Base-by-base conservation (phyloP, 2,329 filamentous ascomycete genomes). In the Microsporum ferrugineum region DNA sequence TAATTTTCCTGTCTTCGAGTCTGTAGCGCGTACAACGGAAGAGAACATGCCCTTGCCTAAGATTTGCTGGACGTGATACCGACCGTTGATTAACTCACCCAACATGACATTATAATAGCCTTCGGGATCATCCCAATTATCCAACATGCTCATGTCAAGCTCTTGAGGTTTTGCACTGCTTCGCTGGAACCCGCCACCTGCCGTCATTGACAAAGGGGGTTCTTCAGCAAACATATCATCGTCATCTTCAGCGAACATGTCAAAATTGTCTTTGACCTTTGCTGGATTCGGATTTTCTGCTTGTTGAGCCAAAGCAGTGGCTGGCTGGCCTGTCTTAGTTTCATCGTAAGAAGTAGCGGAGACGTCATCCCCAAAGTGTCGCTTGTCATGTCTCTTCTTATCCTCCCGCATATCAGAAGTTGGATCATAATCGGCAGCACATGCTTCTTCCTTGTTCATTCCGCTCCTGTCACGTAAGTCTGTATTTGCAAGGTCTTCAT, bases 31-130 rank as follows among this genome's bases (percentile, higher is more conserved):
- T 59, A 94, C 90, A n/a, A 99, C 94, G 6, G 90, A 91, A 0
- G 94, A 95, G 72, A 96, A 99, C 82, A 96, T 96, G 68, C 94
- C 94, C 74, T 89, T 91, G 65, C 94, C 94, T 27, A 99, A 81
- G 59, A 87, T 87, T 62, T 91, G 85, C 72, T 92, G 88, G 36
- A 99, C 85, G 71, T 94, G 89, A 73, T 97, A 97, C 38, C 91
- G 88, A 34, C 86, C 86, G 67, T 95, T 88, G 64, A 99, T 81
- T 58, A 97, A 78, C 77, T 99, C 94, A 69, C 92, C 91, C 45
- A 91, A 85, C 61, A 95, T 90, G 62, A 96, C 86, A 74, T 94
- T 95, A 79, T 97, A 99, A 72, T 97, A 97, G 4, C 92, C 94
- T 70, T 99, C 91, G 59, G 88, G 85, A 71, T 97, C 94, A 70